Percentiles rank a stretch among this genome's conserved stretches.
These are phyloP conservation scores for Allium sativum DNA, from an alignment of 106 monocot species.

Conservation along the genomic window DNA sequence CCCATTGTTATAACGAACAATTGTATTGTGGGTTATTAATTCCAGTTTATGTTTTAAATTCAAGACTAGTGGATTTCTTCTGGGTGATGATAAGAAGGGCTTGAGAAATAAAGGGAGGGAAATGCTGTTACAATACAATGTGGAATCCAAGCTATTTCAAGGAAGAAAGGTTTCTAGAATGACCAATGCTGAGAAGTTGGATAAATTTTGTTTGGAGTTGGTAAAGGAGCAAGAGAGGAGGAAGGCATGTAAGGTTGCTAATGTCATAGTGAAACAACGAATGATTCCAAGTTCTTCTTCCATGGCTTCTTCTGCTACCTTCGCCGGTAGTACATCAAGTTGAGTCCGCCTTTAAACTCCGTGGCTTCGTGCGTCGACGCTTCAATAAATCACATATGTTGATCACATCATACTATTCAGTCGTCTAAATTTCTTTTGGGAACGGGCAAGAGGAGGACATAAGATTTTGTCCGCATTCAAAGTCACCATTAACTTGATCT, in stretches of 20 bases:
- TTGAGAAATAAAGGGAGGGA: background rate
- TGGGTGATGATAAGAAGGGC: background rate
- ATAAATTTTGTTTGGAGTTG: background rate
- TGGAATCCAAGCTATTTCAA: slow-evolving; percentile 1
- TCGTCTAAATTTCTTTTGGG: no score
- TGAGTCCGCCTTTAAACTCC: no score
- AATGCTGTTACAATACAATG: background rate
- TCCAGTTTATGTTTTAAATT: no score
- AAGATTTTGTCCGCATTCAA: no score
- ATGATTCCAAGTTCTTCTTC: slow-evolving; percentile 2
- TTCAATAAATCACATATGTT: no score
- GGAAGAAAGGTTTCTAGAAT: background rate
- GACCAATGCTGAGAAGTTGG: slow-evolving; percentile 6
- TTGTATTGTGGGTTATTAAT: no score
- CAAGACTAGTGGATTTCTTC: background rate
- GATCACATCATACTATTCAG: no score
- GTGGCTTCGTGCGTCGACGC: no score
- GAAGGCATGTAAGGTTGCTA: background rate
- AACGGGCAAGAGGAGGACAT: no score
- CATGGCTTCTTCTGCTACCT: background rate
- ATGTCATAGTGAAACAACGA: background rate
- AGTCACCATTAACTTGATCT: no score
- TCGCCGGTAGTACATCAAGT: background rate
- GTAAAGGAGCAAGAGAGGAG: background rate
- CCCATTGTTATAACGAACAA: background rate